Percentiles rank a stretch among this genome's conserved stretches.
phyloP scores from a whole-genome alignment of 352 stramenopile species.

The Phytophthora cajani region DNA sequence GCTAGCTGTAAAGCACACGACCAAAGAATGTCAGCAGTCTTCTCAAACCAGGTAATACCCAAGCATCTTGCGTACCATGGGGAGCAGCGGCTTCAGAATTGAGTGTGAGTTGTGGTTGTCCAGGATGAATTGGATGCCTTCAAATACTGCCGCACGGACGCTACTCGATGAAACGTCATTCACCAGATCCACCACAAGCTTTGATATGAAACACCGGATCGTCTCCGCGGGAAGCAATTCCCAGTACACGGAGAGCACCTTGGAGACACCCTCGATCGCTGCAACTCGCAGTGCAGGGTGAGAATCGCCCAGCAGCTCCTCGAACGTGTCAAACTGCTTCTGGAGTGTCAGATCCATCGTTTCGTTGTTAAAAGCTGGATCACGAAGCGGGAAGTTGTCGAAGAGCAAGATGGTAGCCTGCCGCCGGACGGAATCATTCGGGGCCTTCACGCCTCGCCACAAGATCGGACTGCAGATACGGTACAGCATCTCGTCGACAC shows the following conservation, averaged over 20 bases:
- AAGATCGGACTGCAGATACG: slow-evolving; percentile 84
- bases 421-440: slow-evolving; percentile 83
- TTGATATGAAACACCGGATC: slow-evolving; percentile 84
- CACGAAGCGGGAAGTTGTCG: slow-evolving; percentile 84
- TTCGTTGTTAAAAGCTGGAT: slow-evolving; percentile 80
- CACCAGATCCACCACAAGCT: slow-evolving; percentile 82
- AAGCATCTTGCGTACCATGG: slow-evolving; percentile 58
- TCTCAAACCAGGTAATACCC: not conserved
- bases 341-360: slow-evolving; percentile 78
- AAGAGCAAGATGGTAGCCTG: slow-evolving; percentile 86
- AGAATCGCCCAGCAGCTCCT: slow-evolving; percentile 76
- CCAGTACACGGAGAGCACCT: slow-evolving; percentile 87
- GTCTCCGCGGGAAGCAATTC: slow-evolving; percentile 82
- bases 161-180: slow-evolving; percentile 78
- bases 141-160: slow-evolving; percentile 85
- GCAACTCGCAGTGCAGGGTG: slow-evolving; percentile 80
- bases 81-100: slow-evolving; percentile 84
- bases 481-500: slow-evolving; percentile 88
- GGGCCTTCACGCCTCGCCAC: slow-evolving; percentile 84
- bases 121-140: slow-evolving; percentile 86
- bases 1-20: slow-evolving; percentile 51
- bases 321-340: slow-evolving; percentile 87
- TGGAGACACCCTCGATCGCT: slow-evolving; percentile 81
- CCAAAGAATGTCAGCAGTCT: not conserved
- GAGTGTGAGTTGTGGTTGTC: slow-evolving; percentile 89